Conservation (phyloP, 2,329 filamentous ascomycete genomes). For the Trichoderma guizhouense region DNA sequence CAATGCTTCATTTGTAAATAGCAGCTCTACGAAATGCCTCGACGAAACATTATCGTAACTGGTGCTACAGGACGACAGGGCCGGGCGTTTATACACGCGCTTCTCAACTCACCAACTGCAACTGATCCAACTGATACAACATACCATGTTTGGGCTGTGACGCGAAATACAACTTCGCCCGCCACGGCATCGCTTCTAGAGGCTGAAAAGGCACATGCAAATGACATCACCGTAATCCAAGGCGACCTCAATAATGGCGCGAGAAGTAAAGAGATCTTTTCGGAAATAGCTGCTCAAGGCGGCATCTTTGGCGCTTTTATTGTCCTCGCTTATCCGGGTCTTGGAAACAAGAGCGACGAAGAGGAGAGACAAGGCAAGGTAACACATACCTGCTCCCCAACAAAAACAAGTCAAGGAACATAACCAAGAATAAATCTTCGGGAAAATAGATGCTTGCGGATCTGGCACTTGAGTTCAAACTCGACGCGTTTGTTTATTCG, state of each 20-base stretch:
- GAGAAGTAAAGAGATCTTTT: not conserved
- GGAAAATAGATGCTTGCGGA: not conserved
- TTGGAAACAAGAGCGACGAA: slow-evolving; percentile 11
- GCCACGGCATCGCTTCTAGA: not conserved
- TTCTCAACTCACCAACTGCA: not conserved
- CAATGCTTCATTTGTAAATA: not conserved
- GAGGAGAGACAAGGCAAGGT: slow-evolving; percentile 16
- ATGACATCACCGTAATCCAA: not conserved
- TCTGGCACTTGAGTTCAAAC: slow-evolving; percentile 5
- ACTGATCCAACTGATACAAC: not conserved
- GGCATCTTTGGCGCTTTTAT: slow-evolving; percentile 8
- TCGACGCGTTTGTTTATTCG: slow-evolving; percentile 4
- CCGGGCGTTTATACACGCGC: slow-evolving; percentile 5
- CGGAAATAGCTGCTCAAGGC: not conserved
- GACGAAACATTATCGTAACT: slow-evolving; percentile 6
- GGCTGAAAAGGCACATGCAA: not conserved
- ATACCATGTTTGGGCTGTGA: not conserved
- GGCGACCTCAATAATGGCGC: slow-evolving; percentile 7
- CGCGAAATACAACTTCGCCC: not conserved
- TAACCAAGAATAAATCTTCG: not conserved
- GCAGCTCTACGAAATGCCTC: not conserved
- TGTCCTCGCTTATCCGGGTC: slow-evolving; percentile 9
- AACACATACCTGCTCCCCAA: not conserved
- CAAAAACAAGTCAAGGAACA: not conserved
- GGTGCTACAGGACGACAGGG: slow-evolving; percentile 15